Evolutionary conservation across 768 basidiomycete species (phyloP).

Genomic region (Leccinum broughii): DNA sequence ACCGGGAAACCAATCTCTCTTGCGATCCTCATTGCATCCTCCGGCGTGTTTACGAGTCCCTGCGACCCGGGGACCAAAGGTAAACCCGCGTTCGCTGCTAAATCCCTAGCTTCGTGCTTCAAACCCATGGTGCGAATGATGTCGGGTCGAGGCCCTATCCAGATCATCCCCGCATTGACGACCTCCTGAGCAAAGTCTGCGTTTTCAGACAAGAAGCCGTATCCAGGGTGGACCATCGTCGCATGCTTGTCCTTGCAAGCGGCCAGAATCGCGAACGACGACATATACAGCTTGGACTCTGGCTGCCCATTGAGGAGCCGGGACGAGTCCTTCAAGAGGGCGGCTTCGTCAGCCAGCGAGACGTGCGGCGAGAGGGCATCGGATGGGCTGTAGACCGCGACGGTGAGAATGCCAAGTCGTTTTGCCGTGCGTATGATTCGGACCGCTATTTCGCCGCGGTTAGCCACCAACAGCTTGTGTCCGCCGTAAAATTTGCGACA

Average conservation of each 20-base stretch:
- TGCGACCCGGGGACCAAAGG: constrained; percentile 58
- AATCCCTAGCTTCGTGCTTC: constrained; percentile 56
- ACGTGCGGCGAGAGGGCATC: constrained; percentile 64
- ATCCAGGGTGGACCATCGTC: constrained; percentile 62
- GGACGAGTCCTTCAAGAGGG: constrained; percentile 33
- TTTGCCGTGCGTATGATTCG: constrained; percentile 61
- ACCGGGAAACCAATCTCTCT: constrained; percentile 54
- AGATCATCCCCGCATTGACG: constrained; percentile 49
- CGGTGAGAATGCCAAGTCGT: constrained; percentile 48
- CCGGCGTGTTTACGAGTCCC: constrained; percentile 42
- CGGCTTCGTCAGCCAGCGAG: constrained; percentile 50
- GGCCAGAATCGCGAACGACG: constrained; percentile 37
- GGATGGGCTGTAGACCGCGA: constrained; percentile 60
- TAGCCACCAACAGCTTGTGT: constrained; percentile 65
- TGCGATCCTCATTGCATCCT: constrained; percentile 44
- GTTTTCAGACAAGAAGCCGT: constrained; percentile 68
- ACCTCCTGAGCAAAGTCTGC: constrained; percentile 52
- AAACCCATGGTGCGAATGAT: constrained; percentile 56
- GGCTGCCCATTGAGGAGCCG: constrained; percentile 17
- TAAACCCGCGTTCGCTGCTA: constrained; percentile 49
- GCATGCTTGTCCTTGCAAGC: constrained; percentile 43
- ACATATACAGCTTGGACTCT: constrained; percentile 49
- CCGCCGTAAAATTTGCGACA: constrained; percentile 17
- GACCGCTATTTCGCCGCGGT: constrained; percentile 72
- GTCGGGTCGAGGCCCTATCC: constrained; percentile 55